phyloP scores from a whole-genome alignment of 192 early-diverging fungal species.

The Podila epicladia region DNA sequence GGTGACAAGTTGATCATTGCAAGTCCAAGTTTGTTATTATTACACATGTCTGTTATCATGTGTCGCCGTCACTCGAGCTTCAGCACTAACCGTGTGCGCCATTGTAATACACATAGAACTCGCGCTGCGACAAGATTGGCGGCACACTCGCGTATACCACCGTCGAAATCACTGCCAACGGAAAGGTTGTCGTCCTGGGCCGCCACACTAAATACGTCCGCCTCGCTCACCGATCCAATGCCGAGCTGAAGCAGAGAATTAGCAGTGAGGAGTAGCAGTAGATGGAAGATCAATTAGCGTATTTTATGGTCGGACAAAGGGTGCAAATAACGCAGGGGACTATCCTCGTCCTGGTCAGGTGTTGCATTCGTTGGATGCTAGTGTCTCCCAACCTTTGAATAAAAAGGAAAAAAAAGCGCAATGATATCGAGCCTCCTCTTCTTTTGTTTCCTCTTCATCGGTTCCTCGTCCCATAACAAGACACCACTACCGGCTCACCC shows the following conservation, averaged over 20 bases:
- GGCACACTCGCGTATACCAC: slow-evolving; percentile 63
- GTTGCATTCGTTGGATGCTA: not conserved
- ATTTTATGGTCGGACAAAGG: not conserved
- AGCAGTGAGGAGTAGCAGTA: not conserved
- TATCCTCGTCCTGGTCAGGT: not conserved
- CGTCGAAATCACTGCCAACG: slow-evolving; percentile 54
- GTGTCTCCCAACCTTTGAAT: not conserved
- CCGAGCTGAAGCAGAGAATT: slow-evolving; percentile 3
- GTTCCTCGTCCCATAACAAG: slow-evolving; percentile 34
- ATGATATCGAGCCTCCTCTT: not conserved
- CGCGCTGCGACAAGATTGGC: slow-evolving; percentile 61
- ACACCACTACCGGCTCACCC: slow-evolving; percentile 11
- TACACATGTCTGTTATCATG: not conserved
- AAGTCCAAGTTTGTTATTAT: slow-evolving; percentile 2
- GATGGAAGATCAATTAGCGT: not conserved
- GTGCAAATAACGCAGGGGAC: not conserved
- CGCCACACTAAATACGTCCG: slow-evolving; percentile 67
- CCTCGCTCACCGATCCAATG: slow-evolving; percentile 38
- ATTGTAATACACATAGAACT: slow-evolving; percentile 37
- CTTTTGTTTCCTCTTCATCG: slow-evolving; percentile 30
- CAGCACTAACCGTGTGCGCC: not conserved
- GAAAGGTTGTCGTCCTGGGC: slow-evolving; percentile 57
- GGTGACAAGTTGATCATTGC: slow-evolving; percentile 58
- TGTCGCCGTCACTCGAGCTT: not conserved
- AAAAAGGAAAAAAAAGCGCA: not conserved